These are phyloP conservation scores for Cunninghamia lanceolata DNA, from an alignment of 75 land plant genomes.

Conservation along the genomic window DNA sequence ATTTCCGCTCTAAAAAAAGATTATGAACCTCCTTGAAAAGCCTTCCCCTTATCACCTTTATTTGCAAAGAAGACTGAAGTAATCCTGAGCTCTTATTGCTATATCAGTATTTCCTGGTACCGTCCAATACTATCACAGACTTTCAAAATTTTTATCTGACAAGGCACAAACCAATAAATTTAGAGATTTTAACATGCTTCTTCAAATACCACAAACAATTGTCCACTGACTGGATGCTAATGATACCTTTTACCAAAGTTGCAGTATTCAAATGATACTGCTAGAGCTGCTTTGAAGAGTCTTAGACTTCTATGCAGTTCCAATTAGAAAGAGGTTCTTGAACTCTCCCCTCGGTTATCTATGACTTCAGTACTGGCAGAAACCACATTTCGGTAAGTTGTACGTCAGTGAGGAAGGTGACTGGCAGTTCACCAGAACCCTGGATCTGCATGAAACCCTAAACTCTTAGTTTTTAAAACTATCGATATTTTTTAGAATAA, in stretches of 20 bases:
- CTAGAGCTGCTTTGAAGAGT: neutral
- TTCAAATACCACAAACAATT: neutral
- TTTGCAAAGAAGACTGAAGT: neutral
- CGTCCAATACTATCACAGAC: neutral
- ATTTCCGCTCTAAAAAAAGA: neutral
- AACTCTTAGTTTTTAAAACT: neutral
- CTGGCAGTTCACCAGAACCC: neutral
- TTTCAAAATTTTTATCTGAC: neutral
- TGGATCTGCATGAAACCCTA: neutral
- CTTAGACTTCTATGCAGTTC: neutral
- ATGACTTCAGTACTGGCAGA: neutral
- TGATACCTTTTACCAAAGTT: neutral
- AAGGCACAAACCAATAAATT: neutral
- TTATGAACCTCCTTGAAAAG: neutral
- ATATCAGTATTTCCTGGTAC: neutral
- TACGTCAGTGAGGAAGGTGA: neutral
- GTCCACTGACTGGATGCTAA: neutral
- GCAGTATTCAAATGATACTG: neutral
- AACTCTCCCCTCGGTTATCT: neutral
- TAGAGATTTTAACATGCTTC: neutral
- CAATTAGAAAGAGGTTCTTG: neutral
- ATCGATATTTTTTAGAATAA: neutral
- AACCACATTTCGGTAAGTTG: neutral
- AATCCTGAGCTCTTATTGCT: neutral
- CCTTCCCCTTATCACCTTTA: neutral